Percentiles rank a stretch among this genome's conserved stretches.
Conservation (phyloP, 768 basidiomycete genomes). For the Tephrocybe sp. region DNA sequence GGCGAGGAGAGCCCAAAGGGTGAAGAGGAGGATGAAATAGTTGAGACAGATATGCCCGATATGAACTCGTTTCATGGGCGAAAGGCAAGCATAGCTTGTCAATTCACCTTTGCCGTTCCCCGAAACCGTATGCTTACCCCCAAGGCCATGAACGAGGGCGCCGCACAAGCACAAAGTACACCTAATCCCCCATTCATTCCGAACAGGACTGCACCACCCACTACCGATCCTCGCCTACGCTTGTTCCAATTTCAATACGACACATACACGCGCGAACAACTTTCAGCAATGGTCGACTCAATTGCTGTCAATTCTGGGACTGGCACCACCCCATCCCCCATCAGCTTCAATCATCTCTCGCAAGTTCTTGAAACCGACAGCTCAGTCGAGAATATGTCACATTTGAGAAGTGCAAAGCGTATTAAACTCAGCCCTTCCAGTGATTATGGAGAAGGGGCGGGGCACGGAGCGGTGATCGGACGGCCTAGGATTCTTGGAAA, state of each 20-base stretch:
- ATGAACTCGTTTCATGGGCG: conserved; percentile 45
- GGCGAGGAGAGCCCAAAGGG: neutral
- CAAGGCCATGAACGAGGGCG: conserved; percentile 21
- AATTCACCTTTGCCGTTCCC: conserved; percentile 78
- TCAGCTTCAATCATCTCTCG: conserved; percentile 47
- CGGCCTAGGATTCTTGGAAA: conserved; percentile 49
- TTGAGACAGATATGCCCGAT: conserved; percentile 51
- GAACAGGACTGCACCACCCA: conserved; percentile 32
- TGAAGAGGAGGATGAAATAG: conserved; percentile 39
- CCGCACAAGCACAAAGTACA: conserved; percentile 64
- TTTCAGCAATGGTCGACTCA: conserved; percentile 92
- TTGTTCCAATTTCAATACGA: conserved; percentile 96
- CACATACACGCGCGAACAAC: conserved; percentile 92
- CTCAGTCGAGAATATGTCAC: conserved; percentile 41
- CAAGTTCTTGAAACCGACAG: conserved; percentile 46
- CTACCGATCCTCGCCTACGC: conserved; percentile 74
- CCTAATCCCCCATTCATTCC: conserved; percentile 40
- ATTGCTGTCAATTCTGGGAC: conserved; percentile 78
- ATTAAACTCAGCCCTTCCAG: conserved; percentile 72
- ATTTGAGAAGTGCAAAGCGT: conserved; percentile 76
- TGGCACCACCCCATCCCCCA: conserved; percentile 44
- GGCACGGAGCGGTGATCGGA: conserved; percentile 44
- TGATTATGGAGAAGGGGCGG: conserved; percentile 56
- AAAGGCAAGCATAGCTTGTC: conserved; percentile 50
- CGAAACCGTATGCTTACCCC: conserved; percentile 30